Conservation (phyloP, 441 rosid genomes). For the Erysimum pusillum region DNA sequence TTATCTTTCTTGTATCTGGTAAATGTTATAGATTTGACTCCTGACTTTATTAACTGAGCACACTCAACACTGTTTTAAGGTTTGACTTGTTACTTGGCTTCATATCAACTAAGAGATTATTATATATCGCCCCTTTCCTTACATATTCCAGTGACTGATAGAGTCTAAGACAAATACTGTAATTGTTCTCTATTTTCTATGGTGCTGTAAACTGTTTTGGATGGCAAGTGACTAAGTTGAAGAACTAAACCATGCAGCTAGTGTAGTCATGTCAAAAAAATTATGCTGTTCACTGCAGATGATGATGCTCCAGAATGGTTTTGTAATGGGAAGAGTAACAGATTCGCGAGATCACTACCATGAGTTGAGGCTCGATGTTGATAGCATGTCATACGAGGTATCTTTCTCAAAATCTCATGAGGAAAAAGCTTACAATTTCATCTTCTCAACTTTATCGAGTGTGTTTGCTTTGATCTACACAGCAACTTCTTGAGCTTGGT, state of each 20-base stretch:
- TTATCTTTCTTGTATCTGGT: slow-evolving; percentile 12
- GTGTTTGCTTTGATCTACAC: slow-evolving; percentile 39
- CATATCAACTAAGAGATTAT: background rate
- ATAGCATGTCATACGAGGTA: slow-evolving; percentile 92
- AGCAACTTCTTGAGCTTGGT: slow-evolving; percentile 94
- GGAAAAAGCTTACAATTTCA: background rate
- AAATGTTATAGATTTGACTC: background rate
- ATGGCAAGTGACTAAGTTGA: slow-evolving; percentile 19
- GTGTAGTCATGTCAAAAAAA: slow-evolving; percentile 12
- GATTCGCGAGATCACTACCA: slow-evolving; percentile 62
- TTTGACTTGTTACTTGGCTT: slow-evolving; percentile 7
- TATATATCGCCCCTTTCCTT: slow-evolving; percentile 7
- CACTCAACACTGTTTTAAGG: slow-evolving; percentile 7
- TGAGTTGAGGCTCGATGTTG: slow-evolving; percentile 86
- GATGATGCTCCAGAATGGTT: slow-evolving; percentile 69
- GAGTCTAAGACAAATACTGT: background rate
- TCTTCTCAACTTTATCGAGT: slow-evolving; percentile 19
- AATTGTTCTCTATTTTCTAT: background rate
- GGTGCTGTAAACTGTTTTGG: slow-evolving; percentile 15
- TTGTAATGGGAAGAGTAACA: slow-evolving; percentile 73
- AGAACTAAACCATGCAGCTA: slow-evolving; percentile 18
- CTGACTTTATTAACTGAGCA: slow-evolving; percentile 8
- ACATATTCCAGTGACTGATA: slow-evolving; percentile 4
- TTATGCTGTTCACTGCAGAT: slow-evolving; percentile 60
- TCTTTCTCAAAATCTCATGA: slow-evolving; percentile 10